Conservation (phyloP, 306 rosid genomes). For the Hylodesmum podocarpum region DNA sequence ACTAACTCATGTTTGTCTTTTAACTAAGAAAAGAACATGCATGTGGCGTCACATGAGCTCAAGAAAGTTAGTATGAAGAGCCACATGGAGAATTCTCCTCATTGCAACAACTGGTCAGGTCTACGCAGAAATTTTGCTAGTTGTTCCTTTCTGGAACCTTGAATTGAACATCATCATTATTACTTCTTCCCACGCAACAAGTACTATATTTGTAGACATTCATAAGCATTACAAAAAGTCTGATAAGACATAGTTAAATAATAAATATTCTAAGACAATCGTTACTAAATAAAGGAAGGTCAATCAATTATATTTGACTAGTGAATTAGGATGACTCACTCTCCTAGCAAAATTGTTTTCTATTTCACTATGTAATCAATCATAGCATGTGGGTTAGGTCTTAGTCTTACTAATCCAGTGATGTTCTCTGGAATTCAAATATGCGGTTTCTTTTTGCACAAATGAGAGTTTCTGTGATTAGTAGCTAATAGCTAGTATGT, state of each 20-base stretch:
- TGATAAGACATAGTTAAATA: not conserved
- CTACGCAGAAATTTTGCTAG: not conserved
- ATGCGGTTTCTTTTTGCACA: constrained; percentile 31
- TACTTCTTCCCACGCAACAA: constrained; percentile 22
- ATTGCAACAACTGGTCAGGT: constrained; percentile 28
- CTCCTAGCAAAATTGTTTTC: constrained; percentile 9
- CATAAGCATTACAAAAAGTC: constrained; percentile 15
- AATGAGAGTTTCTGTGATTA: constrained; percentile 2
- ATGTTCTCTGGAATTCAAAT: constrained; percentile 16
- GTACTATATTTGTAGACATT: not conserved
- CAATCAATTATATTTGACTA: constrained; percentile 12
- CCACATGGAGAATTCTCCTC: constrained; percentile 33
- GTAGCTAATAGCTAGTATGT: not conserved
- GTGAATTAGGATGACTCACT: not conserved
- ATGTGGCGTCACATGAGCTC: constrained; percentile 59
- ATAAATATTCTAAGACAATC: constrained; percentile 2
- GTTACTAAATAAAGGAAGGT: not conserved
- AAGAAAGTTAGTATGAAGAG: constrained; percentile 28
- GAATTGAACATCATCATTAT: constrained; percentile 34
- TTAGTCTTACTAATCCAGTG: constrained; percentile 19
- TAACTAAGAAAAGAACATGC: constrained; percentile 34
- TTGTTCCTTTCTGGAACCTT: constrained; percentile 14
- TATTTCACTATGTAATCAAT: constrained; percentile 18
- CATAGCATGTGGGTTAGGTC: constrained; percentile 24
- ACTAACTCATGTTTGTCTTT: constrained; percentile 30